A percentile compares a stretch with the other conserved stretches of the same genome.
Evolutionary conservation across 208 protist species (phyloP).

Genomic region (Phytomonas sp.): DNA sequence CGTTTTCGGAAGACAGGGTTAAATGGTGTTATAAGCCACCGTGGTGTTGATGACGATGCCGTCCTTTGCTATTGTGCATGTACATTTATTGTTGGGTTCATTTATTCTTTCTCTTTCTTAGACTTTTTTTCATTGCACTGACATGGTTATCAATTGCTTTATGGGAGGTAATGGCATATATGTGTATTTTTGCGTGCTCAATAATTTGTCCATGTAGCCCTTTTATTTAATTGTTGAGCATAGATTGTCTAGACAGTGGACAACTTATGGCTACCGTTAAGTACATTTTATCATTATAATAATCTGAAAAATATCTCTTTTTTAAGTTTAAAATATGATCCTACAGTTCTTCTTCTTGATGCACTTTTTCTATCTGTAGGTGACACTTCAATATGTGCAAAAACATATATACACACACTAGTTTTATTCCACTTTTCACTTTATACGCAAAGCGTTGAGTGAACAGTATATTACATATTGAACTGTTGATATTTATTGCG

Average conservation of each 20-base stretch:
- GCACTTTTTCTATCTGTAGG: not conserved
- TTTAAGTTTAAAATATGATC: conserved; percentile 6
- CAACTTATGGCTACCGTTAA: not conserved
- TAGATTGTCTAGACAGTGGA: not conserved
- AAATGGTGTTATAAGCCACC: not conserved
- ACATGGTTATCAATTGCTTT: conserved; percentile 2
- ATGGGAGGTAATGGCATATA: not conserved
- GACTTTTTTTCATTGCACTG: conserved; percentile 1
- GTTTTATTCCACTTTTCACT: not conserved
- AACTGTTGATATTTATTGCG: not conserved
- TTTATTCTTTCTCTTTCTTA: conserved; percentile 10
- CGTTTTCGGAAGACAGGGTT: not conserved
- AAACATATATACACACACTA: not conserved
- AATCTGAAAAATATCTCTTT: not conserved
- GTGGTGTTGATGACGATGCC: not conserved
- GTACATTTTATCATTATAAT: not conserved
- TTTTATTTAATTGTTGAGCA: not conserved
- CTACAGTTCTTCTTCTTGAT: not conserved
- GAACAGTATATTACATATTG: not conserved
- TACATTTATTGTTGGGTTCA: conserved; percentile 4
- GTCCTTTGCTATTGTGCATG: not conserved
- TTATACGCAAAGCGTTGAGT: not conserved
- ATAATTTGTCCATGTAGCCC: not conserved
- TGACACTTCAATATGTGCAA: conserved; percentile 2
- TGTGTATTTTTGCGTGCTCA: not conserved